Conservation (phyloP, 306 rosid genomes). For the Vicia villosa region DNA sequence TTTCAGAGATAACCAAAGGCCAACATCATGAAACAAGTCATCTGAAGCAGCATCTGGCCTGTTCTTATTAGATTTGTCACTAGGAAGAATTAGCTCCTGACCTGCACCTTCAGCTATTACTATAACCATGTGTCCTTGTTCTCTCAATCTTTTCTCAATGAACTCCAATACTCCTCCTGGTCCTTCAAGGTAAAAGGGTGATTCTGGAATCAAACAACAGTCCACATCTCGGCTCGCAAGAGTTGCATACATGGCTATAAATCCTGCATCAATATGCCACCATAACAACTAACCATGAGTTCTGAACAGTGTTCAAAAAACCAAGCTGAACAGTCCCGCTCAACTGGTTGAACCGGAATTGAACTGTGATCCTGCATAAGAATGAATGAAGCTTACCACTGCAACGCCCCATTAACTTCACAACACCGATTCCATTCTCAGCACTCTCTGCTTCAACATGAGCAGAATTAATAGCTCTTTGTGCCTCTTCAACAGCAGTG, state of each 20-base stretch:
- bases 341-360: not conserved
- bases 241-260: slow-evolving; percentile 76
- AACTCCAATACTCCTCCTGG: slow-evolving; percentile 64
- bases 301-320: not conserved
- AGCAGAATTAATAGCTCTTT: slow-evolving; percentile 53
- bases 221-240: slow-evolving; percentile 81
- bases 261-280: slow-evolving; percentile 47
- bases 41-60: slow-evolving; percentile 59
- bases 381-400: slow-evolving; percentile 59
- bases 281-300: not conserved
- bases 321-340: not conserved
- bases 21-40: slow-evolving; percentile 59
- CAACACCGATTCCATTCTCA: slow-evolving; percentile 71
- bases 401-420: slow-evolving; percentile 72
- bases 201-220: slow-evolving; percentile 81
- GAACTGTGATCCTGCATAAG: too few relatives aligned
- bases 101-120: slow-evolving; percentile 85
- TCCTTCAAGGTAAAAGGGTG: slow-evolving; percentile 75
- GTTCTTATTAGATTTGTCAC: slow-evolving; percentile 22
- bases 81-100: slow-evolving; percentile 53
- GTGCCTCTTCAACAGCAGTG: slow-evolving; percentile 67
- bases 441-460: slow-evolving; percentile 73
- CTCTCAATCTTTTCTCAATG: slow-evolving; percentile 60
- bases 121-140: slow-evolving; percentile 76
- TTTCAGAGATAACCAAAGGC: slow-evolving; percentile 67